Conservation (phyloP, 2,329 filamentous ascomycete genomes). For the Scedosporium dehoogii region DNA sequence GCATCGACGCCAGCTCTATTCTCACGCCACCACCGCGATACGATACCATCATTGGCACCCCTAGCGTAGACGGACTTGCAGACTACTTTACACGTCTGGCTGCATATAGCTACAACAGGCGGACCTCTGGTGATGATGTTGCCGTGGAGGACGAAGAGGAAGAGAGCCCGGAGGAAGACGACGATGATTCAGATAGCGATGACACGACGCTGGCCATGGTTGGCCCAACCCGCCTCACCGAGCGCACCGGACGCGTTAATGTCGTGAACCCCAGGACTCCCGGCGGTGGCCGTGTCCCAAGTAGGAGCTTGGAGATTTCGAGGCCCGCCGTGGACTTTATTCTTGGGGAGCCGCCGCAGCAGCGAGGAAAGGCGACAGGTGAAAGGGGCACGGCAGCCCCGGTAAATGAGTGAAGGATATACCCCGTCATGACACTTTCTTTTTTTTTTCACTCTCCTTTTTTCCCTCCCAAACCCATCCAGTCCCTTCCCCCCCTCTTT, state of each 20-base stretch:
- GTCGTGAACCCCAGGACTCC: conserved; percentile 47
- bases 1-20: conserved; percentile 21
- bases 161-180: conserved; percentile 12
- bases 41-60: conserved; percentile 62
- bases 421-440: background rate
- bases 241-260: conserved; percentile 45
- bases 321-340: conserved; percentile 28
- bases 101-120: conserved; percentile 46
- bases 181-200: conserved; percentile 26
- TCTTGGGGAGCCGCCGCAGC: conserved; percentile 13
- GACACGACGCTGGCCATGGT: conserved; percentile 21
- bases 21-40: conserved; percentile 81
- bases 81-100: conserved; percentile 82
- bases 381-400: background rate
- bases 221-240: conserved; percentile 33
- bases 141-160: background rate
- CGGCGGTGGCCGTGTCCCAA: conserved; percentile 40
- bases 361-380: background rate
- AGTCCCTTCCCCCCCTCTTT: background rate
- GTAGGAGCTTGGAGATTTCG: conserved; percentile 45
- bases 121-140: background rate
- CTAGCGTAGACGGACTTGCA: conserved; percentile 59
- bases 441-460: background rate
- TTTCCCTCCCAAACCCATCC: background rate
- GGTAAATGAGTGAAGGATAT: background rate